Base-by-base conservation (phyloP, 805 yeast species). In the Zygoascus bituminiphila region DNA sequence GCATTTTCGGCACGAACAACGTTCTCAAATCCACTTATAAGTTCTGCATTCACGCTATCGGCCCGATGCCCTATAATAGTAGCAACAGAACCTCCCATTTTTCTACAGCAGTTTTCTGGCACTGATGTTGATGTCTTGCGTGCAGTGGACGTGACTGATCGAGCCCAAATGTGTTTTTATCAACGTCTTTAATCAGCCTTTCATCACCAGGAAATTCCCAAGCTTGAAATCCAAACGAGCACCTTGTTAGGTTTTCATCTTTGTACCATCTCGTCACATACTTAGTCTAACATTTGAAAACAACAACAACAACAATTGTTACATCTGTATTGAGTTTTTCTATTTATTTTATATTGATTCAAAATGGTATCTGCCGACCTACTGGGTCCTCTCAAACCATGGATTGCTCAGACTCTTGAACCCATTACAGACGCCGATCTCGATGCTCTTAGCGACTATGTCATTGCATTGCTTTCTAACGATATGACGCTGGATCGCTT, bases 391-490 rank as follows among this genome's bases (percentile, higher is more conserved):
- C 47, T 58, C 21, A 48, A 51, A 33, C 56, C 56, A 17, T 59
- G 62, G 62, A 50, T 59, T n/a, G 45, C 45, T 15, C 38, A 45
- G 31, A 42, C 47, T 40, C 51, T 59, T 14, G 38, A 37, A 31
- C 33, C 42, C 23, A 45, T 56, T 20, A 46, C 59, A 21, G 77
- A 72, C 20, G 72, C 73, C 2, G 76, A 72, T 40, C 59, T 71
- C 4, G 66, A 63, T 10, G 73, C 71, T 22, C 56, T 74, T 48
- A 62, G 72, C 1, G 77, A 74, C 42, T 75, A 72, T 54, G 70
- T 73, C 17, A 35, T 71, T 23, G 74, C 76, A 1, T 57, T 75
- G 29, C 56, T 75, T 23, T 54, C 66, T 36, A 65, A 71, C 52
- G 67, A 66, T 19, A 58, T 65, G 26, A 57, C 70, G 8, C 63